Evolutionary conservation across 140 eudicot species (phyloP).

Genomic region (Ambrosia hybrid): DNA sequence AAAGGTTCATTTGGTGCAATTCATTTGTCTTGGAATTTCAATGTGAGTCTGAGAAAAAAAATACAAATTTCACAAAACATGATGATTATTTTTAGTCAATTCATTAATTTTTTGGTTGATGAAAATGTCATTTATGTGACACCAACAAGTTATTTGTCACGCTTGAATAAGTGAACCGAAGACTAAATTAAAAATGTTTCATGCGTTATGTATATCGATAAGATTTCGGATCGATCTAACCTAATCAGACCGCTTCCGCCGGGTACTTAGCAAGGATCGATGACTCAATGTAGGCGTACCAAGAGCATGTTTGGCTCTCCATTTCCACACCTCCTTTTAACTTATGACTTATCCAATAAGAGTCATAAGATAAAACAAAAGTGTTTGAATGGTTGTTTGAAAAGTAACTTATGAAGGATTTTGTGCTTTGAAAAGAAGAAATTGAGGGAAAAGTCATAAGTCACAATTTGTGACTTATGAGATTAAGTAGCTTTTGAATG

Average conservation of each 20-base stretch:
- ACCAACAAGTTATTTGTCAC: slow-evolving; percentile 4
- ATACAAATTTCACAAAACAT: slow-evolving; percentile 24
- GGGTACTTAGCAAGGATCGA: neutral
- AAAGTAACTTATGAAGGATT: too few species aligned
- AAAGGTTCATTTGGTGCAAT: slow-evolving; percentile 30
- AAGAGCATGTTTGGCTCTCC: too few species aligned
- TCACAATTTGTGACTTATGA: too few species aligned
- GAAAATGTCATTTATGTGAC: slow-evolving; percentile 27
- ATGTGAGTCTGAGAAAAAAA: slow-evolving; percentile 18
- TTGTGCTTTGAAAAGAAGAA: too few species aligned
- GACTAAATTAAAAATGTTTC: slow-evolving; percentile 9
- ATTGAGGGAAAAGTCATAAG: too few species aligned
- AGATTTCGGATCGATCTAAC: neutral
- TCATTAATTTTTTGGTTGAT: slow-evolving; percentile 25
- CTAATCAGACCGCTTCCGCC: neutral
- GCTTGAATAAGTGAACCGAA: neutral
- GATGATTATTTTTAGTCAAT: slow-evolving; percentile 22
- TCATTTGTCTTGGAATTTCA: slow-evolving; percentile 29
- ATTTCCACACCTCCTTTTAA: too few species aligned
- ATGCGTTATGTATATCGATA: slow-evolving; percentile 3
- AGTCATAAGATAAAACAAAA: too few species aligned
- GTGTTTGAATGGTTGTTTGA: too few species aligned
- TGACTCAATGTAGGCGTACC: neutral
- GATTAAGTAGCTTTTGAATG: too few species aligned
- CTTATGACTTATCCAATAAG: too few species aligned